Percentiles rank a stretch among this genome's conserved stretches.
Conservation (phyloP, 176 grass and related monocot species). For the Avena atlantica region DNA sequence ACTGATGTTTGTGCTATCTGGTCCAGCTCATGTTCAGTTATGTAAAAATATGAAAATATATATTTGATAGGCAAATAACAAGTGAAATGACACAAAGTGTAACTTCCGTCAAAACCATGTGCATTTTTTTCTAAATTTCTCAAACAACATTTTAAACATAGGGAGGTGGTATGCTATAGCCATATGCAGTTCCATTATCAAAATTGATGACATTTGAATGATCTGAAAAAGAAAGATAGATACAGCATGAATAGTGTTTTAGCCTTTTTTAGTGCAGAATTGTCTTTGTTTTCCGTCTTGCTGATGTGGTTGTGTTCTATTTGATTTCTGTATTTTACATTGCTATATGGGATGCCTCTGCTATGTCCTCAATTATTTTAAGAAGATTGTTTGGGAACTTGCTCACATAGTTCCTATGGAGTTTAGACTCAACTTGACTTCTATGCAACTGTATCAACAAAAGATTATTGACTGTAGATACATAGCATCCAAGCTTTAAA, state of each 20-base stretch:
- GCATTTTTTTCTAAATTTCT: background rate
- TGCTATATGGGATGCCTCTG: background rate
- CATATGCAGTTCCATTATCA: background rate
- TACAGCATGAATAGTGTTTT: background rate
- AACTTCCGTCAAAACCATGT: background rate
- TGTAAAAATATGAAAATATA: background rate
- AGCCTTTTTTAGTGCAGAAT: background rate
- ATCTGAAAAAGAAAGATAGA: conserved; percentile 4
- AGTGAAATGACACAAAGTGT: background rate
- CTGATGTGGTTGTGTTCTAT: background rate
- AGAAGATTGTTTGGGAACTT: background rate
- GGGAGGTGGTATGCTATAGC: background rate
- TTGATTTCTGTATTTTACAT: background rate
- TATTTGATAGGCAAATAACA: background rate
- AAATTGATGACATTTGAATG: background rate
- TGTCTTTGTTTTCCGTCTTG: background rate
- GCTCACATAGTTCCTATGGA: background rate
- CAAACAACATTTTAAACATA: background rate
- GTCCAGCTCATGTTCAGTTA: background rate
- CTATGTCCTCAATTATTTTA: background rate
- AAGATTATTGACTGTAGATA: background rate
- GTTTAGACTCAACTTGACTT: conserved; percentile 5
- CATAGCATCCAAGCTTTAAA: background rate
- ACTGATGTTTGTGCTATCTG: background rate
- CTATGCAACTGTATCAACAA: background rate